phyloP scores from a whole-genome alignment of 202 grass and related monocot species.

The Miscanthus sacchariflorus region DNA sequence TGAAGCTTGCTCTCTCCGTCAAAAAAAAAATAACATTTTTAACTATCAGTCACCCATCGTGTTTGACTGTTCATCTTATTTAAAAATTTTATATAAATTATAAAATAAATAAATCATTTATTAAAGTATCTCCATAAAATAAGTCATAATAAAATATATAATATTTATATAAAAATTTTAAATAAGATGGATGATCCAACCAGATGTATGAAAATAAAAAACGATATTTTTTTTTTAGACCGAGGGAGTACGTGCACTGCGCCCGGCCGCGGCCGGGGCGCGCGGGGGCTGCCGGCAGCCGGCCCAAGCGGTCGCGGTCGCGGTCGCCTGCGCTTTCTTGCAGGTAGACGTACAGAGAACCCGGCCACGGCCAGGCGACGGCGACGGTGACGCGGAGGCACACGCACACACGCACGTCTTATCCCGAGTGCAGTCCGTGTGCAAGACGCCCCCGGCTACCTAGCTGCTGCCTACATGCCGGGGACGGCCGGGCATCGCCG shows the following conservation, averaged over 20 bases:
- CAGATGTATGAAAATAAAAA: too few relatives aligned
- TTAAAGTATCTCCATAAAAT: too few relatives aligned
- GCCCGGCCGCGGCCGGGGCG: neutral
- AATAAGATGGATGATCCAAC: too few relatives aligned
- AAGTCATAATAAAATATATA: too few relatives aligned
- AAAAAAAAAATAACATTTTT: too few relatives aligned
- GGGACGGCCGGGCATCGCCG: constrained; percentile 43
- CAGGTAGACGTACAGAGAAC: constrained; percentile 1
- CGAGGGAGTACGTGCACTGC: constrained; percentile 31
- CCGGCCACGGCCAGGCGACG: neutral
- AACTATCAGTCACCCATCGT: too few relatives aligned
- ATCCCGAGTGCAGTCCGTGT: constrained; percentile 35
- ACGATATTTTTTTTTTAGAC: too few relatives aligned
- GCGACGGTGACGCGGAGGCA: neutral
- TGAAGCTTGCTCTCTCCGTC: constrained; percentile 13
- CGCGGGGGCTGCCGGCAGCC: constrained; percentile 2
- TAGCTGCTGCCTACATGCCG: constrained; percentile 34
- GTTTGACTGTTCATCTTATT: too few relatives aligned
- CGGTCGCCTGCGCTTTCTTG: constrained; percentile 17
- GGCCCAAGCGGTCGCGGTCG: constrained; percentile 4
- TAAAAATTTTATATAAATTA: too few relatives aligned
- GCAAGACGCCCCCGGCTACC: neutral
- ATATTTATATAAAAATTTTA: too few relatives aligned
- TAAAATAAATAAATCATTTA: too few relatives aligned
- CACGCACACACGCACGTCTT: constrained; percentile 16